These are phyloP conservation scores for Phytophthora quininea DNA, from an alignment of 352 stramenopile genomes.

Conservation along the genomic window DNA sequence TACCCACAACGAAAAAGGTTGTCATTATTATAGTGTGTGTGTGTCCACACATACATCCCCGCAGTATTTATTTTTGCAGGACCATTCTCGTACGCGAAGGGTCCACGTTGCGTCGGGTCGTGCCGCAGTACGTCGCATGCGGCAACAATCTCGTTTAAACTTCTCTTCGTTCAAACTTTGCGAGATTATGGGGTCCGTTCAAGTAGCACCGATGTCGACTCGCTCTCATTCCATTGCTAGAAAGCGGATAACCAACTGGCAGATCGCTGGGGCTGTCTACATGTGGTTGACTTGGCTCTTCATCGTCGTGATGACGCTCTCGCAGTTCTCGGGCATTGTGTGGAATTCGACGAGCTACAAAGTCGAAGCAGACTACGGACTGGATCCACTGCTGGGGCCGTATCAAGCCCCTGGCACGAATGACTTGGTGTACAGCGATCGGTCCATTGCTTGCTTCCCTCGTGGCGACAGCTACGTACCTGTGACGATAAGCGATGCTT, in stretches of 20 bases:
- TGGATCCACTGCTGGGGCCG: conserved; percentile 1
- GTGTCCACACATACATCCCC: too few species aligned
- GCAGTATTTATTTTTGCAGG: too few species aligned
- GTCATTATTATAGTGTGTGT: not conserved
- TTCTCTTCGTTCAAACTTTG: too few species aligned
- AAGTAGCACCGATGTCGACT: too few species aligned
- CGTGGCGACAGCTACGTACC: conserved; percentile 21
- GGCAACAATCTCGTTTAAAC: too few species aligned
- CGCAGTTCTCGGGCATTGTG: conserved; percentile 34
- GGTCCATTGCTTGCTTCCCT: conserved; percentile 32
- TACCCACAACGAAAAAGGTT: not conserved
- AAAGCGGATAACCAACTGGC: not conserved
- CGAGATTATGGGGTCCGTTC: too few species aligned
- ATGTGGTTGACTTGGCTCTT: conserved; percentile 38
- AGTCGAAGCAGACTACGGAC: conserved; percentile 1
- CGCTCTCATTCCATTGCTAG: not conserved
- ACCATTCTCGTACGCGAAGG: too few species aligned
- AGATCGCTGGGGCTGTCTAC: conserved; percentile 9
- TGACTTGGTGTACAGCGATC: conserved; percentile 46
- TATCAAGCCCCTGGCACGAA: conserved; percentile 31
- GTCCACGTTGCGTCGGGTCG: too few species aligned
- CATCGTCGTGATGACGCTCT: conserved; percentile 25
- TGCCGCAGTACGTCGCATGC: too few species aligned
- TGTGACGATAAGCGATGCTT: conserved; percentile 7
- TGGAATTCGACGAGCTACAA: conserved; percentile 12